A percentile compares a stretch with the other conserved stretches of the same genome.
Conservation (phyloP, 371 early-diverging fungal genomes). For the Haplosporangium sp. region DNA sequence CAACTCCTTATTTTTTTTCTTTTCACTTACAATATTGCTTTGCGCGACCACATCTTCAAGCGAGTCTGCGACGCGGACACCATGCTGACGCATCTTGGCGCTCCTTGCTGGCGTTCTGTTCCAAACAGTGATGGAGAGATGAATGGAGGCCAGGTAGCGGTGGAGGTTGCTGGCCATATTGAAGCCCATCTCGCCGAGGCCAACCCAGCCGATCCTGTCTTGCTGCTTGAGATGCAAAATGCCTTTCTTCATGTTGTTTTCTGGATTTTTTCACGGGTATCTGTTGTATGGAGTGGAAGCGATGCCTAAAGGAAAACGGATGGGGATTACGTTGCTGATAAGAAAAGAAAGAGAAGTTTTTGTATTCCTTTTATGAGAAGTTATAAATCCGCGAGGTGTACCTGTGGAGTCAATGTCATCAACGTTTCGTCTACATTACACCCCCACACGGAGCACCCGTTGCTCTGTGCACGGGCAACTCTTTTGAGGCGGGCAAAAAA, state of each 20-base stretch:
- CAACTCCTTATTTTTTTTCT: neutral
- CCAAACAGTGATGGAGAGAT: constrained; percentile 43
- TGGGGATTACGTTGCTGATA: too few relatives aligned
- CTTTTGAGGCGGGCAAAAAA: too few relatives aligned
- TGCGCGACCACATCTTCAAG: constrained; percentile 43
- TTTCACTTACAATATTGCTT: constrained; percentile 43
- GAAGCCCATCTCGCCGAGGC: constrained; percentile 54
- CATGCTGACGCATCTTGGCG: constrained; percentile 32
- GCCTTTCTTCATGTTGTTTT: constrained; percentile 22
- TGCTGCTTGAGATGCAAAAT: constrained; percentile 45
- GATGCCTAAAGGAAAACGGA: too few relatives aligned
- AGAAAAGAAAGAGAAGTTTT: too few relatives aligned
- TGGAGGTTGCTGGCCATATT: constrained; percentile 56
- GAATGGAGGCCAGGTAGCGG: constrained; percentile 39
- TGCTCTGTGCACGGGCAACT: too few relatives aligned
- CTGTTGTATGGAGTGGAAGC: too few relatives aligned
- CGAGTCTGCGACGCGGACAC: constrained; percentile 39
- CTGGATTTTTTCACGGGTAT: too few relatives aligned
- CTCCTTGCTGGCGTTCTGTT: constrained; percentile 50
- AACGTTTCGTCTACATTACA: too few relatives aligned
- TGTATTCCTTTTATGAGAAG: too few relatives aligned
- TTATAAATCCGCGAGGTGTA: too few relatives aligned
- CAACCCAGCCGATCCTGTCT: constrained; percentile 52
- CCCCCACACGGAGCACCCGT: too few relatives aligned
- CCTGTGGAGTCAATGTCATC: too few relatives aligned